Percentiles rank a stretch among this genome's conserved stretches.
These are phyloP conservation scores for Diaporthe ilicicola DNA, from an alignment of 2,329 filamentous ascomycete genomes.

Conservation along the genomic window DNA sequence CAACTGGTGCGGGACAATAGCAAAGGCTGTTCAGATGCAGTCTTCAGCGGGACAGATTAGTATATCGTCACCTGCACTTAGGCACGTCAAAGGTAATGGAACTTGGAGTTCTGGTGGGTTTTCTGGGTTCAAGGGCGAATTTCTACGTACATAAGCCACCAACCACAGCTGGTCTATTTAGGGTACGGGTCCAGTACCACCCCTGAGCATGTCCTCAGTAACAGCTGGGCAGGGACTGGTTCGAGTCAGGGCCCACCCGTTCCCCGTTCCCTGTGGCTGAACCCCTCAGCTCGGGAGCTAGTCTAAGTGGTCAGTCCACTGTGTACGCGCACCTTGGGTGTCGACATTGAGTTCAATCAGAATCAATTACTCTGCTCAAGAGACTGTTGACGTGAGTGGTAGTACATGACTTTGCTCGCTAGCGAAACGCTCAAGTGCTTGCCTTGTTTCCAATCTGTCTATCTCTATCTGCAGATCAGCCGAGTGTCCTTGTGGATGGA, in stretches of 20 bases:
- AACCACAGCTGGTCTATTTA: no score
- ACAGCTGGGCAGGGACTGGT: not conserved
- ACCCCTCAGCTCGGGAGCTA: conserved; percentile 13
- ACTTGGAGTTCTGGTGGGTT: no score
- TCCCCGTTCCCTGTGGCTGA: not conserved
- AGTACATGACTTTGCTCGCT: not conserved
- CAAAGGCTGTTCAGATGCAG: no score
- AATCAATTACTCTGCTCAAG: not conserved
- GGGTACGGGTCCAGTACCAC: no score
- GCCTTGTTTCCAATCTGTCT: not conserved
- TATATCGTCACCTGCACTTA: no score
- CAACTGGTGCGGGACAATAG: no score
- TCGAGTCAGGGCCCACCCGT: conserved; percentile 9
- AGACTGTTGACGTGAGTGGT: not conserved
- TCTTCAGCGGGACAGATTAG: no score
- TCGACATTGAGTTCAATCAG: not conserved
- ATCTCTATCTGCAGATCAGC: conserved; percentile 15
- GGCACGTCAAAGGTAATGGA: no score
- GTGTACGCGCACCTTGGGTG: not conserved
- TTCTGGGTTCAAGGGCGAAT: no score
- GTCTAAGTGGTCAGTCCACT: no score
- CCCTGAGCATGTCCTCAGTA: not conserved
- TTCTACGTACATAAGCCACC: no score
- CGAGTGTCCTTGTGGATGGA: conserved; percentile 6
- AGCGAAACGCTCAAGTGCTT: not conserved